Conservation (phyloP, 1,284 basidiomycete genomes). For the Cutaneotrichosporon dermatis region DNA sequence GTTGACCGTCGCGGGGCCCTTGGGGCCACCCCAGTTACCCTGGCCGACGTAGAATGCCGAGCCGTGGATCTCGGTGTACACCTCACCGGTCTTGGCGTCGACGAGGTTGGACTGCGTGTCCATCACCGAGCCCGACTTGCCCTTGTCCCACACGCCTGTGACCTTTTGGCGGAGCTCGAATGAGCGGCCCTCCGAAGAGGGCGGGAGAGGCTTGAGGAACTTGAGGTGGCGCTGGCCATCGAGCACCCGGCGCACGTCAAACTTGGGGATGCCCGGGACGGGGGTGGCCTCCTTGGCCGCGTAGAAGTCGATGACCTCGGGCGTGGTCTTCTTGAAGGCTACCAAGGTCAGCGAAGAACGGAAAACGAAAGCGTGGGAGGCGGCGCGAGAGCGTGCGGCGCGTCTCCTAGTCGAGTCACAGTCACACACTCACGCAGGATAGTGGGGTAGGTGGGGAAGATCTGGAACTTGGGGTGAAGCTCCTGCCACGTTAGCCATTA, state of each 20-base stretch:
- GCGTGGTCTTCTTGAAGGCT: constrained; percentile 19
- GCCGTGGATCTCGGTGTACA: constrained; percentile 9
- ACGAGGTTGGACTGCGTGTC: constrained; percentile 21
- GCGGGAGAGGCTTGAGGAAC: constrained; percentile 17
- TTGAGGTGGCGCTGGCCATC: constrained; percentile 21
- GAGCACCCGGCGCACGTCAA: constrained; percentile 16
- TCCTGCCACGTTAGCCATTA: constrained; percentile 4
- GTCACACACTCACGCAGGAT: constrained; percentile 14
- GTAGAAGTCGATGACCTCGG: constrained; percentile 21
- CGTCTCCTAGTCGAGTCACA: neutral
- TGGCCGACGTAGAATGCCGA: constrained; percentile 20
- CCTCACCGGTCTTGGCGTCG: constrained; percentile 13
- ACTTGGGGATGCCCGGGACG: constrained; percentile 17
- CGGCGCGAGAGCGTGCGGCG: no score
- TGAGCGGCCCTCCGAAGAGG: constrained; percentile 14
- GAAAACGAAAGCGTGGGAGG: no score
- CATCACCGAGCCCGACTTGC: constrained; percentile 18
- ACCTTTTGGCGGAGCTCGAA: constrained; percentile 17
- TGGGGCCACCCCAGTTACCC: constrained; percentile 22
- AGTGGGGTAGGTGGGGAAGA: constrained; percentile 20
- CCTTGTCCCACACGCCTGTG: constrained; percentile 23
- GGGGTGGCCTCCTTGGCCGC: constrained; percentile 8
- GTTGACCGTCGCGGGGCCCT: constrained; percentile 11
- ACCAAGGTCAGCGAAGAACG: neutral
- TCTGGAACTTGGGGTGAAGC: constrained; percentile 19